Base-by-base conservation (phyloP, 2,329 filamentous ascomycete genomes). In the Emmonsiellopsis sp. region DNA sequence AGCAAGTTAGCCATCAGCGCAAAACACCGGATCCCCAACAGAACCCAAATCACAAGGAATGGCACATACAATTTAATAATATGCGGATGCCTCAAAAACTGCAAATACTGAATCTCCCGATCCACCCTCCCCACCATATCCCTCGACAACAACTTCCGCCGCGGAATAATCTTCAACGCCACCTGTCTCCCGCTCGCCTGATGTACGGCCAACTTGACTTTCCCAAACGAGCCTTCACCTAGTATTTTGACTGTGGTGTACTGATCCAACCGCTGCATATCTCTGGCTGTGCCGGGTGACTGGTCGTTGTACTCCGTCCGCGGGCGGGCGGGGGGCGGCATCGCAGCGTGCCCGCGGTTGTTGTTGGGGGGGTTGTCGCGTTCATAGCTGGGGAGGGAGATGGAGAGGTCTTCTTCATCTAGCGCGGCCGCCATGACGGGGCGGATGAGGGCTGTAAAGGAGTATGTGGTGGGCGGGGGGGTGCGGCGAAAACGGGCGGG, bases 81-180 rank as follows among this genome's bases (percentile, higher is more conserved):
- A 73, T 98, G 93, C 41, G 93, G 93, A 71, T 98, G 93, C 56
- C 93, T 85, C 57, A 98, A 79, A 56, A 98, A 77, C 74, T 98
- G 93, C 58, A 98, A 80, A 68, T 98, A 98, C 70, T 96, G 91
- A 63, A 98, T 98, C 77, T 98, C 93, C 62, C 93, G 83, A 76
- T 98, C 93, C 59, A 98, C 94, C 57, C 93, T 83, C 56, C 93
- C 93, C 51, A 94, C 91, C 93, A 98, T 97, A 72, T 98, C 93
- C 65, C 92, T 81, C 62, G 91, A 97, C 63, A 96, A 89, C 65
- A 98, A 81, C 76, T 96, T 95, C 76, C 93, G 93, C 61, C 93
- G 83, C 42, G 90, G 88, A 66, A 98, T 98, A 67, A 97, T 96
- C 79, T 98, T 98, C 67, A 98, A 80, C 31, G 93, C 93, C 50